Evolutionary conservation across 2,329 filamentous ascomycete genomes (phyloP), one percentile per base, ranked within the genome.

Genomic region (Fusarium duplospermum): DNA sequence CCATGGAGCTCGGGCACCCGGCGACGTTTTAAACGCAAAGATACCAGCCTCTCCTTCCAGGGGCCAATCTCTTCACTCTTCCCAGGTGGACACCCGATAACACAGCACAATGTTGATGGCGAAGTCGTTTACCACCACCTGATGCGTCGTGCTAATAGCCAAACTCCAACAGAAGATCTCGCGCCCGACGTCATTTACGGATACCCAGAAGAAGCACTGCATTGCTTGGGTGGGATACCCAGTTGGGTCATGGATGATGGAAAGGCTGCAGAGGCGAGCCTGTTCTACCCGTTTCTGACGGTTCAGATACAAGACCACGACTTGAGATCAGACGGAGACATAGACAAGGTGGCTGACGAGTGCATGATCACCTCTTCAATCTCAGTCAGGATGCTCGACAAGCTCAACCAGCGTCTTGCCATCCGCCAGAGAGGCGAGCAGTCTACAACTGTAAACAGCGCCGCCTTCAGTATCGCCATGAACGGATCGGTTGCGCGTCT

Each of bases 381-480:
- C 14, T 62, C 16, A 6, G 59, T 50, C n/a, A 35, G 40, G 10
- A 62, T 62, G 59, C 16, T 62, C 29, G 40, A 62, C 40, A 50
- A 36, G 22, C 59, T 50, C 40, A 62, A 62, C 10, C 40, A 50
- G 31, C 59, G 59, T 6, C 59, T 62, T 7, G 42, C 40, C 16
- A 20, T 45, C 14, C 31, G 59, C 18, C 40, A 36, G 5, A 8
- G 18, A 45, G 36, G 27, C 6, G 31, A 22, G 11, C 11, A 16
- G 2, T 18, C 6, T 2, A 13, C n/a, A 7, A 2, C 3, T 3
- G 10, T 62, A 10, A 62, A 62, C 18, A 13, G 42, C 24, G 40
- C 59, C 4, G 42, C 31, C 5, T 62, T 62, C 7, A 62, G 42
- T 22, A 62, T 62, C 13, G 59, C 31, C 27, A n/a, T 62, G 42